Base-by-base conservation (phyloP, 495 filamentous ascomycete species). In the Aspergillus sparsus region DNA sequence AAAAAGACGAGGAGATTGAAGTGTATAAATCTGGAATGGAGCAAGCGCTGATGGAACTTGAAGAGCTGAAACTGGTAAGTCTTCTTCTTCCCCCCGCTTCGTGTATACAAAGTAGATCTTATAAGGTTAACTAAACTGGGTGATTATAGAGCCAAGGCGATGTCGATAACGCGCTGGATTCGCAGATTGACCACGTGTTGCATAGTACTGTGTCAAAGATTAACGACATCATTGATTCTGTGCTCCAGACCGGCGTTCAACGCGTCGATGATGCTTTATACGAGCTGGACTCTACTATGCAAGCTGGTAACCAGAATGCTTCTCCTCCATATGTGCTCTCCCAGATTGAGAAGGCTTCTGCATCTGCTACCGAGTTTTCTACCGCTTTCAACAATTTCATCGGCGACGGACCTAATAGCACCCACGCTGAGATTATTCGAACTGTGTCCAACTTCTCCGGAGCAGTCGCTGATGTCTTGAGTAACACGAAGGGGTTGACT, bases 301-400 rank as follows among this genome's bases (percentile, higher is more conserved):
- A 97, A 72, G 94, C 94, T 45, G 94, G 94, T 67, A 98, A 98
- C 76, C 93, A 97, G 77, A 98, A 93, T 66, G 94, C 94, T 3
- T 95, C 93, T 31, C 91, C 94, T n/a, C 84, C 92, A 2, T 97
- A 96, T 69, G 92, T 98, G 18, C 80, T 97, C 16, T 97, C 93
- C 2, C 94, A 97, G 72, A 90, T 97, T 51, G 94, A 98, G 71
- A 98, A 97, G 76, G 94, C 94, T 0, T 91, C 90, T n/a, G 84
- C 91, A 12, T 96, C 86, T 57, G 91, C 93, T 5, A 98, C 90
- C 54, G 94, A 98, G 67, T 98, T 98, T 70, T 93, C 93, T 0
- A 97, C 93, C 3, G 86, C 94, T 0, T 98, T 97, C 82, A 98
- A 97, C 78, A 92, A 93, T 70, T 97, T 92, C 74, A 95, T 98